These are phyloP conservation scores for Xerocomellus amylosporus DNA, from an alignment of 768 basidiomycete genomes.

Conservation along the genomic window DNA sequence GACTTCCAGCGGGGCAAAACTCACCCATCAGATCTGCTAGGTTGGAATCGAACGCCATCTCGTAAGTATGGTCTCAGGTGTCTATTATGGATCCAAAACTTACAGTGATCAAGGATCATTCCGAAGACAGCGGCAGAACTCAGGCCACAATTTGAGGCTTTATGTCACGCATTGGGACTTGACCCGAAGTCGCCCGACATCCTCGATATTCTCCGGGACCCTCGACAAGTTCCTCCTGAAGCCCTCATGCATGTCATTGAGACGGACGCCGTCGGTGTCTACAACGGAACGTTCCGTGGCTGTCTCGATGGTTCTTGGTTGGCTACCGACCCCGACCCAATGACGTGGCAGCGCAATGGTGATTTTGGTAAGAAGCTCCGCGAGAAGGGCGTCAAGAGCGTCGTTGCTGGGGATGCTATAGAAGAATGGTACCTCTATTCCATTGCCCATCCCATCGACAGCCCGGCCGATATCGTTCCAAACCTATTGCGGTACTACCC, in stretches of 20 bases:
- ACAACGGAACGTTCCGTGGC: constrained; percentile 65
- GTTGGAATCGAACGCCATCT: constrained; percentile 71
- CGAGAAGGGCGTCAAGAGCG: constrained; percentile 57
- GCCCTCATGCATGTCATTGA: constrained; percentile 58
- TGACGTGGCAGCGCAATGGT: constrained; percentile 70
- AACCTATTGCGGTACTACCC: constrained; percentile 66
- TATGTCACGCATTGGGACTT: constrained; percentile 53
- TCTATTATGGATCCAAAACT: background rate
- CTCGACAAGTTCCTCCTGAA: constrained; percentile 43
- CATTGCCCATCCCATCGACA: constrained; percentile 57
- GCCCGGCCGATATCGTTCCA: constrained; percentile 47
- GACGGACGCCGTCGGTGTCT: constrained; percentile 47
- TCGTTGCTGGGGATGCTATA: constrained; percentile 61
- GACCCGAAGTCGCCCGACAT: constrained; percentile 50
- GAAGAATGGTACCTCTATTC: constrained; percentile 81
- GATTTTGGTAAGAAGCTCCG: constrained; percentile 50
- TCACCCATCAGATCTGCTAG: constrained; percentile 68
- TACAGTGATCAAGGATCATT: constrained; percentile 35
- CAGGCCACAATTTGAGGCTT: constrained; percentile 58
- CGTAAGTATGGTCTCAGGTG: constrained; percentile 38
- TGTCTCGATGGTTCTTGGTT: constrained; percentile 61
- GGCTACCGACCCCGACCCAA: constrained; percentile 47
- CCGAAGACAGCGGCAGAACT: constrained; percentile 61
- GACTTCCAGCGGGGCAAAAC: constrained; percentile 48
- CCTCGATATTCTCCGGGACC: constrained; percentile 49